These are phyloP conservation scores for Tillandsia fasciculata DNA, from an alignment of 176 grass and related monocot species.

Conservation along the genomic window DNA sequence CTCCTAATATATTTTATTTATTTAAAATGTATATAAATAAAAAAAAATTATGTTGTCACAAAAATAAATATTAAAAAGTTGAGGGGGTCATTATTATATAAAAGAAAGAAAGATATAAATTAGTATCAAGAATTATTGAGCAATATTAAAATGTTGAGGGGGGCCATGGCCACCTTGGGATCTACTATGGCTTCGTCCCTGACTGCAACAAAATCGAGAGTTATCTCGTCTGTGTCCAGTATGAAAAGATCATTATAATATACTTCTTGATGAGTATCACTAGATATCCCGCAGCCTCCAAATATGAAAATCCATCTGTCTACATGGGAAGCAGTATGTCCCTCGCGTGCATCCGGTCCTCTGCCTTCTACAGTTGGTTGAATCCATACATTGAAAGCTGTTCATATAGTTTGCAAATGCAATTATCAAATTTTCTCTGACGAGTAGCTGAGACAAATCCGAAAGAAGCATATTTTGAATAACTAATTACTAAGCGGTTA, in stretches of 20 bases:
- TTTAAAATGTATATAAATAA: no score
- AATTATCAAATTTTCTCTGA: background rate
- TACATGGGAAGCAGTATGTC: constrained; percentile 19
- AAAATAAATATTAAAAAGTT: no score
- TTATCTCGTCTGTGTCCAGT: constrained; percentile 24
- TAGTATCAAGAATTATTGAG: no score
- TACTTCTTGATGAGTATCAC: background rate
- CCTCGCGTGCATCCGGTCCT: constrained; percentile 24
- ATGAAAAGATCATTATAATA: constrained; percentile 31
- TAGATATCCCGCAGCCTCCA: constrained; percentile 28
- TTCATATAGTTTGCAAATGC: background rate
- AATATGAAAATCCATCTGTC: constrained; percentile 22
- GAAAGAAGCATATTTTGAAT: background rate
- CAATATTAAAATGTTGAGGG: no score
- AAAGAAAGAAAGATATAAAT: no score
- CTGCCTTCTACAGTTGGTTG: constrained; percentile 15
- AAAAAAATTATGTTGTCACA: no score
- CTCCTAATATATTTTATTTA: no score
- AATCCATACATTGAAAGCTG: constrained; percentile 27
- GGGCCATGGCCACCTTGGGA: no score
- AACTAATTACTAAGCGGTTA: background rate
- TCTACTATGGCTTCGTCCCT: no score
- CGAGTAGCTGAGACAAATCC: background rate
- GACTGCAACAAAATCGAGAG: background rate
- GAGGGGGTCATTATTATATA: no score